Base-by-base conservation (phyloP, 1,284 basidiomycete genomes). In the Athelia psychrophila region DNA sequence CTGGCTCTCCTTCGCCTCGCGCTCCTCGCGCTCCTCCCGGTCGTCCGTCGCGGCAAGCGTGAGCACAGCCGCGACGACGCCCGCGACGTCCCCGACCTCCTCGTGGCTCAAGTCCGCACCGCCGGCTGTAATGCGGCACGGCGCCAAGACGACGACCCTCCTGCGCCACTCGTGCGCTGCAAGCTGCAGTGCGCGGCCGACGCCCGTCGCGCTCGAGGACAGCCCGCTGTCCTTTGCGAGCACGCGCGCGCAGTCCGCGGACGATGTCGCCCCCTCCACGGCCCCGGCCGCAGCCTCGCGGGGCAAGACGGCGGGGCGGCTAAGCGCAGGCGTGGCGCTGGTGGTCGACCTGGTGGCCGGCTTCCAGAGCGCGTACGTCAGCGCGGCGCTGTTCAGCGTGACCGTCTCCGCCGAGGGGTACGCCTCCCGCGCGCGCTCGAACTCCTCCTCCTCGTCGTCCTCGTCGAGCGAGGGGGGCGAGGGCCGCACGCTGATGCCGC, bases 281-380 rank as follows among this genome's bases (percentile, higher is more conserved):
- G 22, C n/a, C n/a, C n/a, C n/a, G n/a, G n/a, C n/a, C n/a, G n/a
- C n/a, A 30, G 27, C 27, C 27, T 30, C 27, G 27, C 27, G 6
- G 27, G 27, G n/a, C n/a, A n/a, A 30, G 27, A 13, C 27, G 27
- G 27, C 27, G 27, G 6, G 6, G 27, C 27, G 6, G 27, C 27
- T 5, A 13, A 42, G n/a, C 6, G n/a, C 20, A 22, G 38, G 74
- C 22, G 70, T 84, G 46, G 64, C 73, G 24, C 71, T 70, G 33
- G 64, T 84, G 45, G 62, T 83, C 45, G 76, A 76, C 56, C 67
- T 78, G 1, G 82, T 82, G 15, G 76, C 74, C 51, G 74, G 75
- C n/a, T 72, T 84, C 57, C 82, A 84, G 60, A 71, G 69, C 23
- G 79, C 78, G 23, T 84, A 83, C 57, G 74, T 82, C 53, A 68